Conservation (phyloP, 2,329 filamentous ascomycete genomes). For the Coccinonectria pachysandricola region DNA sequence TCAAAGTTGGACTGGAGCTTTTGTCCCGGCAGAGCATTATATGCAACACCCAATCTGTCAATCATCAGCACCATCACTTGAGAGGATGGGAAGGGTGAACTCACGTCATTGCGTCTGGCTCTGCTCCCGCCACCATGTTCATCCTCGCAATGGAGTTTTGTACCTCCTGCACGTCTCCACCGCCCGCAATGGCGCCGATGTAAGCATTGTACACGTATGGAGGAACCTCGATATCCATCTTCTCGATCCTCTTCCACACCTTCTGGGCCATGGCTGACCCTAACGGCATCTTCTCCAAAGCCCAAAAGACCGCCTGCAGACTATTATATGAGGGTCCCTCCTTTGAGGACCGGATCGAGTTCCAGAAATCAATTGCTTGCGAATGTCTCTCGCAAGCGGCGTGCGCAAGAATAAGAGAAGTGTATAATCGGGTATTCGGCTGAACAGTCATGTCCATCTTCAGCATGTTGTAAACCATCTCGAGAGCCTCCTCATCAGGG, state of each 20-base stretch:
- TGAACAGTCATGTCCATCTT: slow-evolving; percentile 83
- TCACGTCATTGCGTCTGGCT: slow-evolving; percentile 62
- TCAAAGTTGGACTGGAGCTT: slow-evolving; percentile 60
- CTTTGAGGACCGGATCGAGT: slow-evolving; percentile 67
- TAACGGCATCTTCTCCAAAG: slow-evolving; percentile 55
- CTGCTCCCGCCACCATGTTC: slow-evolving; percentile 53
- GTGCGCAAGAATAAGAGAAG: slow-evolving; percentile 81
- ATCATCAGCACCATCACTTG: slow-evolving; percentile 6
- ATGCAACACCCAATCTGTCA: slow-evolving; percentile 61
- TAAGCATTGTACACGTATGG: slow-evolving; percentile 66
- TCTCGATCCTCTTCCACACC: slow-evolving; percentile 61
- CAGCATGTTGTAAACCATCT: slow-evolving; percentile 80
- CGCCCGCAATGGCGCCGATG: slow-evolving; percentile 62
- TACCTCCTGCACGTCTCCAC: slow-evolving; percentile 59
- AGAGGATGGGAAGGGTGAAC: slow-evolving; percentile 26
- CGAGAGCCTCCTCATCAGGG: slow-evolving; percentile 48
- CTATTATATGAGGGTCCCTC: slow-evolving; percentile 81
- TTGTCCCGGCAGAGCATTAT: slow-evolving; percentile 60
- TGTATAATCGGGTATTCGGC: slow-evolving; percentile 65
- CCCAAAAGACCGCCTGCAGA: slow-evolving; percentile 69
- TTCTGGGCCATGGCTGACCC: slow-evolving; percentile 50
- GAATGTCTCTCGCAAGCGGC: slow-evolving; percentile 55
- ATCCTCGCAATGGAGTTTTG: slow-evolving; percentile 56
- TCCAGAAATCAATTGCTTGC: slow-evolving; percentile 70
- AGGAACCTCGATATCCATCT: slow-evolving; percentile 71